phyloP scores from a whole-genome alignment of 352 stramenopile species.

The Globisporangium carolinianum region DNA sequence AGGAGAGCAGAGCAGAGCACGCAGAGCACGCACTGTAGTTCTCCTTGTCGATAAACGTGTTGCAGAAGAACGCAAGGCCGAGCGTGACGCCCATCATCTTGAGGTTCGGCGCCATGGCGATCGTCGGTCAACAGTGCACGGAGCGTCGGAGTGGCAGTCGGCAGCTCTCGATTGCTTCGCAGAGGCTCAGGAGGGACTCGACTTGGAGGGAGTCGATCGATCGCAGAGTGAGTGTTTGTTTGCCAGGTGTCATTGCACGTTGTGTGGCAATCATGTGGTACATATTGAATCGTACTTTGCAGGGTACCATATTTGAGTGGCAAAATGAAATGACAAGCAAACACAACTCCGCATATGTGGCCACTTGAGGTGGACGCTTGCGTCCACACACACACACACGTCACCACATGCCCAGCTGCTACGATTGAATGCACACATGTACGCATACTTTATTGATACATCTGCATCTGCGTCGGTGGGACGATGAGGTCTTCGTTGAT shows the following conservation, averaged over 20 bases:
- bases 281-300: too few relatives aligned
- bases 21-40: constrained; percentile 34
- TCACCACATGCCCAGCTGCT: not conserved
- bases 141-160: too few relatives aligned
- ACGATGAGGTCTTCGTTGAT: constrained; percentile 84
- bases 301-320: not conserved
- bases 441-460: constrained; percentile 36
- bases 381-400: not conserved
- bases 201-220: too few relatives aligned
- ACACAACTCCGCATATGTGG: not conserved
- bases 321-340: not conserved
- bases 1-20: not conserved
- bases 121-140: not conserved
- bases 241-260: too few relatives aligned
- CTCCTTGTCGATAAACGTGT: constrained; percentile 59
- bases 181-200: too few relatives aligned
- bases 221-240: too few relatives aligned
- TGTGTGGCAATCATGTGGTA: too few relatives aligned
- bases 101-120: constrained; percentile 59
- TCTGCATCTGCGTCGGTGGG: constrained; percentile 78
- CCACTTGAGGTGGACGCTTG: not conserved
- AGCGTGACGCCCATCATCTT: constrained; percentile 79
- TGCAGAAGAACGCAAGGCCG: constrained; percentile 49
- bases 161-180: too few relatives aligned
- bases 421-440: not conserved